Evolutionary conservation across 208 protist species (phyloP), one percentile per base, ranked within the genome.

Genomic region (Leishmania gerbilli): DNA sequence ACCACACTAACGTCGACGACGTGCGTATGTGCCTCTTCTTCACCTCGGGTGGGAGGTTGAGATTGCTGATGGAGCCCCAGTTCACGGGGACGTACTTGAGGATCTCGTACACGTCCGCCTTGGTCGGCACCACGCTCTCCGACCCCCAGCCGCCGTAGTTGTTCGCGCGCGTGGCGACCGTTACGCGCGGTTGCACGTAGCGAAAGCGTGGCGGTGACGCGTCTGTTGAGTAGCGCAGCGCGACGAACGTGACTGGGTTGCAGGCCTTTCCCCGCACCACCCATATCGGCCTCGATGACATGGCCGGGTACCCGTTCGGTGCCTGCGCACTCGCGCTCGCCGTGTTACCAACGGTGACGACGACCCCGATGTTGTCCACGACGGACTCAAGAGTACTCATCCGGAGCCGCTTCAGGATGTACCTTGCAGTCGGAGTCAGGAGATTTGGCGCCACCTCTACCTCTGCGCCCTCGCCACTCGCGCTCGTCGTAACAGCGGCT

Each of bases 41-140:
- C 56, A 95, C 78, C 21, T 86, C 88, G 6, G 85, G 51, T 2
- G 94, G 94, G 71, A 97, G 88, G 67, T 81, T 87, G 19, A 97
- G 74, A 75, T 81, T 89, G 21, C 91, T 86, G 34, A 96, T 78
- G 62, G 90, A 92, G 19, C 90, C 92, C 92, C 92, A 97, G 84
- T 96, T 90, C 42, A 97, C 84, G 17, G 94, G 94, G 6, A 97
- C 87, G 82, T 95, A 97, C 74, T 93, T 91, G 15, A 97, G 85
- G 19, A 97, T 91, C 74, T 95, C 91, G 71, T 90, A 91, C 49
- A 97, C 91, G 79, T 96, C 94, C 53, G 91, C 86, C 27, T 84
- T 80, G 37, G 90, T 96, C 17, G 94, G 94, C 34, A 96, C 87
- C 21, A 75, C 80, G 17, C 19, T 7, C 31, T 74, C 72, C 19